Percentiles rank a stretch among this genome's conserved stretches.
These are phyloP conservation scores for Limtongia smithiae DNA, from an alignment of 805 yeast genomes.

Conservation along the genomic window DNA sequence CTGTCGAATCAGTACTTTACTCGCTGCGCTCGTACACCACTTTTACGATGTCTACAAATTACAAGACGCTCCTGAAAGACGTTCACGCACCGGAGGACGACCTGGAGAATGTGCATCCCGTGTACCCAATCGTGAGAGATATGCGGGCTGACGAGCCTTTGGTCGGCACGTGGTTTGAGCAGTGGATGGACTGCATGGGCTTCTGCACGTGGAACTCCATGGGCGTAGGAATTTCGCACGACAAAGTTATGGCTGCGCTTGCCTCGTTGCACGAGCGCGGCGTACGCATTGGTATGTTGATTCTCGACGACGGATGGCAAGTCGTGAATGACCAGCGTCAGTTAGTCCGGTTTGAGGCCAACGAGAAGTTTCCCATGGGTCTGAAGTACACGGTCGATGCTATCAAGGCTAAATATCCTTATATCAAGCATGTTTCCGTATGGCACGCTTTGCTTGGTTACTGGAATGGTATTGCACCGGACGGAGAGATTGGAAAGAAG, in stretches of 20 bases:
- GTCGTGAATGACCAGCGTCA: slow-evolving; percentile 27
- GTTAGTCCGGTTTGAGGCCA: slow-evolving; percentile 31
- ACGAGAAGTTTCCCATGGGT: slow-evolving; percentile 33
- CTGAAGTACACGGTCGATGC: slow-evolving; percentile 31
- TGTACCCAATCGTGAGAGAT: slow-evolving; percentile 1
- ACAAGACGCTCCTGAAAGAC: neutral
- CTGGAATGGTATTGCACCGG: slow-evolving; percentile 35
- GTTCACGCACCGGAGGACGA: neutral
- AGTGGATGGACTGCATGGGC: slow-evolving; percentile 34
- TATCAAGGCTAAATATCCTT: slow-evolving; percentile 27
- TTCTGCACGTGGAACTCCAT: slow-evolving; percentile 38
- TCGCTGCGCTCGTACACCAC: slow-evolving; percentile 7
- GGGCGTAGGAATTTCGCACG: slow-evolving; percentile 31
- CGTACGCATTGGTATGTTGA: slow-evolving; percentile 28
- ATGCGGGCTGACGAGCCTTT: slow-evolving; percentile 7
- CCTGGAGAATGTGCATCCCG: neutral
- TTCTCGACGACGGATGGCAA: slow-evolving; percentile 39
- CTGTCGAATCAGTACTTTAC: slow-evolving; percentile 23
- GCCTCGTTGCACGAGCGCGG: slow-evolving; percentile 30
- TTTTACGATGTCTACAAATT: too few relatives aligned
- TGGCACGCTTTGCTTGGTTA: slow-evolving; percentile 37
- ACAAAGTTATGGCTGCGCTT: slow-evolving; percentile 29
- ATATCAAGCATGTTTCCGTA: slow-evolving; percentile 35
- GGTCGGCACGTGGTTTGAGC: slow-evolving; percentile 24
- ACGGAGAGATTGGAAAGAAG: slow-evolving; percentile 29